phyloP scores from a whole-genome alignment of 2,329 filamentous ascomycete species.

The Epichloe gansuensis region DNA sequence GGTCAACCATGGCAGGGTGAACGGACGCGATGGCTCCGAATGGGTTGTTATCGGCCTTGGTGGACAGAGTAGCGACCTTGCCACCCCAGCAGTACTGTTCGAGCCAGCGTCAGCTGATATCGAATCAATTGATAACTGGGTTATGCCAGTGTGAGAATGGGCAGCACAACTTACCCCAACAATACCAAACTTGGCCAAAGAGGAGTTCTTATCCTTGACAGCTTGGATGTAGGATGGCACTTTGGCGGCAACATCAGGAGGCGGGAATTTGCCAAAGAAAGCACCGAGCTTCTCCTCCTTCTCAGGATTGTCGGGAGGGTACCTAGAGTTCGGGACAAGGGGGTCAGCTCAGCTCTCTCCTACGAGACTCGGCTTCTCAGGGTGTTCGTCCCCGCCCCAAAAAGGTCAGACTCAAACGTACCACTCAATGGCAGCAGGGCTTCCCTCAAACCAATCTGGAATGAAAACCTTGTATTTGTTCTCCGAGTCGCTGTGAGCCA shows the following conservation, averaged over 20 bases:
- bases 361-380: neutral
- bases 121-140: neutral
- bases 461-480: slow-evolving; percentile 77
- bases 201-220: slow-evolving; percentile 37
- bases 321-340: slow-evolving; percentile 24
- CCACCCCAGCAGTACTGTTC: slow-evolving; percentile 57
- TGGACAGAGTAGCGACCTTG: slow-evolving; percentile 46
- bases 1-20: slow-evolving; percentile 54
- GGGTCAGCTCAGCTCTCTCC: neutral
- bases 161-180: slow-evolving; percentile 38
- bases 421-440: slow-evolving; percentile 46
- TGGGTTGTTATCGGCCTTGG: slow-evolving; percentile 37
- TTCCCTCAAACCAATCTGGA: slow-evolving; percentile 80
- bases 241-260: slow-evolving; percentile 33
- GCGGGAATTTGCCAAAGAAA: slow-evolving; percentile 44
- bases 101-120: neutral
- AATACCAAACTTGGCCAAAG: slow-evolving; percentile 47
- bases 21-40: slow-evolving; percentile 42
- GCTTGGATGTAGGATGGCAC: slow-evolving; percentile 45
- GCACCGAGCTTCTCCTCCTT: slow-evolving; percentile 45
- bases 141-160: neutral
- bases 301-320: slow-evolving; percentile 52
- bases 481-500: slow-evolving; percentile 41
- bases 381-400: too few relatives aligned
- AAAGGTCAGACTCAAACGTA: slow-evolving; percentile 10